Conservation (phyloP, 805 yeast genomes). For the Maudiozyma barnettii region DNA sequence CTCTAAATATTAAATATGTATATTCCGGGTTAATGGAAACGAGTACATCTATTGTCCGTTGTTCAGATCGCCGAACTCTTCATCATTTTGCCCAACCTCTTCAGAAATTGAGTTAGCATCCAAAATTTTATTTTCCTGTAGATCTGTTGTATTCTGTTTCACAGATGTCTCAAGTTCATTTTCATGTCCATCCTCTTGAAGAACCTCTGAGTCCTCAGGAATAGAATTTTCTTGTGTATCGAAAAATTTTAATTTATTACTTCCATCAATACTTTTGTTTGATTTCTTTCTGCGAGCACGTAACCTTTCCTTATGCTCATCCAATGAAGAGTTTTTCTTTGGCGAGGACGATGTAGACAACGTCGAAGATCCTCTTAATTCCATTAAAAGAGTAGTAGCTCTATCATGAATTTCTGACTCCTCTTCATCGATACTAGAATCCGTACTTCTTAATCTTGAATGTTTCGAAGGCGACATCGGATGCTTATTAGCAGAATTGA, state of each 20-base stretch:
- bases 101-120: no score
- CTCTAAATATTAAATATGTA: no score
- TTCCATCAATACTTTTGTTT: conserved; percentile 3
- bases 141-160: background rate
- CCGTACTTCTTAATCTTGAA: background rate
- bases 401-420: conserved; percentile 31
- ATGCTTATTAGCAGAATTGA: background rate
- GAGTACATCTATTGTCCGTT: no score
- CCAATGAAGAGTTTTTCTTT: conserved; percentile 14
- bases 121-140: no score
- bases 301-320: conserved; percentile 23
- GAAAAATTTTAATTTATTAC: conserved; percentile 13
- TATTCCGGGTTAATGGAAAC: no score
- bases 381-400: conserved; percentile 56
- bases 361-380: conserved; percentile 37
- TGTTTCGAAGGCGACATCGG: background rate
- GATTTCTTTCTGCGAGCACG: conserved; percentile 22
- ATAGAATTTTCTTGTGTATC: conserved; percentile 1
- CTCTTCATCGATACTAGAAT: conserved; percentile 13
- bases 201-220: background rate
- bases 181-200: background rate
- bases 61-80: no score
- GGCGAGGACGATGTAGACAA: conserved; percentile 9
- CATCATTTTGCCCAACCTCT: no score
- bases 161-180: background rate